These are phyloP conservation scores for Talaromyces wortmannii DNA, from an alignment of 495 filamentous ascomycete species.

Conservation along the genomic window DNA sequence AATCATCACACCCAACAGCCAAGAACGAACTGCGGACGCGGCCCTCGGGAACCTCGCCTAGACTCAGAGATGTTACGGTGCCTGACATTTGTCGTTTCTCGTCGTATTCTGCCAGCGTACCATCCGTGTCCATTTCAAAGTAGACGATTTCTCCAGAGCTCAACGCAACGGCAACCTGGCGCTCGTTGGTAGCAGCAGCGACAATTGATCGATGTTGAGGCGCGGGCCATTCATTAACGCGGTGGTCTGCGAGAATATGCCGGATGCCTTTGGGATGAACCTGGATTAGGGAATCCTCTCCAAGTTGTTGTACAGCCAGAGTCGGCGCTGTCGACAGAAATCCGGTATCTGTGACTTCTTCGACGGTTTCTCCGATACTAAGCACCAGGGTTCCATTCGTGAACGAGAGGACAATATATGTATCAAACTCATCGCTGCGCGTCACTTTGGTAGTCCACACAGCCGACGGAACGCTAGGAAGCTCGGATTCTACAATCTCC, in stretches of 20 bases:
- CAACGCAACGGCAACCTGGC: constrained; percentile 87
- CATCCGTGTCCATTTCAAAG: constrained; percentile 93
- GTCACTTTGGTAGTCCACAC: constrained; percentile 94
- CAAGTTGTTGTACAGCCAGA: constrained; percentile 86
- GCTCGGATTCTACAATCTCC: constrained; percentile 87
- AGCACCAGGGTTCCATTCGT: constrained; percentile 74
- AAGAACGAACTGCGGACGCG: constrained; percentile 79
- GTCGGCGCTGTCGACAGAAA: constrained; percentile 84
- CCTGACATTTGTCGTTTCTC: constrained; percentile 93
- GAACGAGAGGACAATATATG: constrained; percentile 66
- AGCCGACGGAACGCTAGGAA: constrained; percentile 76
- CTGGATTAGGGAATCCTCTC: constrained; percentile 87
- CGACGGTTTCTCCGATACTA: constrained; percentile 92
- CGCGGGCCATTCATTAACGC: constrained; percentile 89
- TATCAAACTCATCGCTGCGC: constrained; percentile 78
- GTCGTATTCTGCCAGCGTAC: constrained; percentile 85
- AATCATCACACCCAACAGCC: constrained; percentile 95
- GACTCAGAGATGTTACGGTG: constrained; percentile 87
- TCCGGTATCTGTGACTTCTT: constrained; percentile 87
- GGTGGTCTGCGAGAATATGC: constrained; percentile 72
- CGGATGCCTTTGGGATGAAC: constrained; percentile 93
- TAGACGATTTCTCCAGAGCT: constrained; percentile 96
- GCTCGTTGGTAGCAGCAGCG: constrained; percentile 88
- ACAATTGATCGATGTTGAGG: constrained; percentile 93
- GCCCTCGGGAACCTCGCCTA: constrained; percentile 91